These are phyloP conservation scores for Chlamydomonas sp. DNA, from an alignment of 139 green algal species.

Conservation along the genomic window DNA sequence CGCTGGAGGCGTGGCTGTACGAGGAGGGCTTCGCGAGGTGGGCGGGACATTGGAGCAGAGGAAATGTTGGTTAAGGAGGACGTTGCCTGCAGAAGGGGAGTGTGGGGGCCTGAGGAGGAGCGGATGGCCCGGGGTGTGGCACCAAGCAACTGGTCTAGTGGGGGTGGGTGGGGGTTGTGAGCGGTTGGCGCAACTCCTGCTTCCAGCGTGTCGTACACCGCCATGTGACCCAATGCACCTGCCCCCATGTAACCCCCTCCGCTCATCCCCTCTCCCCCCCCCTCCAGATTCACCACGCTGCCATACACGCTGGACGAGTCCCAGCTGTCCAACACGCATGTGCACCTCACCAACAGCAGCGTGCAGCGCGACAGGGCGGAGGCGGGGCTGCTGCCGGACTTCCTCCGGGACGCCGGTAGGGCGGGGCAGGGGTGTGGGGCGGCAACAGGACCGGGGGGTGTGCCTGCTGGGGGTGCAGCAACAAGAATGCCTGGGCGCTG, in stretches of 20 bases:
- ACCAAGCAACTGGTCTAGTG: no score
- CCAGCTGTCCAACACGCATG: conserved; percentile 52
- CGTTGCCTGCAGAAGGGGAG: no score
- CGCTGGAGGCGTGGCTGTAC: conserved; percentile 60
- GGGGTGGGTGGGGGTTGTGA: no score
- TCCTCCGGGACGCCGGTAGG: conserved; percentile 21
- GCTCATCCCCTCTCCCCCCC: background rate
- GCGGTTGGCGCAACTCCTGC: no score
- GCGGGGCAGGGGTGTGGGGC: background rate
- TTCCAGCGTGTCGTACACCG: no score
- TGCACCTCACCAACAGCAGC: conserved; percentile 85
- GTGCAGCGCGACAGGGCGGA: conserved; percentile 42
- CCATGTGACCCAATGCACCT: no score
- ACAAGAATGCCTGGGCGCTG: no score
- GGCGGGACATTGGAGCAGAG: background rate
- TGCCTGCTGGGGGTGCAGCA: no score
- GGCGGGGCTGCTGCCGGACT: conserved; percentile 24
- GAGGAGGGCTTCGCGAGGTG: conserved; percentile 56
- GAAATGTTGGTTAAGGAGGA: no score
- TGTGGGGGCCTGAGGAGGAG: no score
- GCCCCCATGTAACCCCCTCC: no score
- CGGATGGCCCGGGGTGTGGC: no score
- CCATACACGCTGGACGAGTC: conserved; percentile 49
- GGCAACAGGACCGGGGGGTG: background rate
- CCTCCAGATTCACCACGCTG: conserved; percentile 40